Evolutionary conservation across 139 green algal genomes (phyloP).

Genomic region (Mesotaenium endlicherianum): DNA sequence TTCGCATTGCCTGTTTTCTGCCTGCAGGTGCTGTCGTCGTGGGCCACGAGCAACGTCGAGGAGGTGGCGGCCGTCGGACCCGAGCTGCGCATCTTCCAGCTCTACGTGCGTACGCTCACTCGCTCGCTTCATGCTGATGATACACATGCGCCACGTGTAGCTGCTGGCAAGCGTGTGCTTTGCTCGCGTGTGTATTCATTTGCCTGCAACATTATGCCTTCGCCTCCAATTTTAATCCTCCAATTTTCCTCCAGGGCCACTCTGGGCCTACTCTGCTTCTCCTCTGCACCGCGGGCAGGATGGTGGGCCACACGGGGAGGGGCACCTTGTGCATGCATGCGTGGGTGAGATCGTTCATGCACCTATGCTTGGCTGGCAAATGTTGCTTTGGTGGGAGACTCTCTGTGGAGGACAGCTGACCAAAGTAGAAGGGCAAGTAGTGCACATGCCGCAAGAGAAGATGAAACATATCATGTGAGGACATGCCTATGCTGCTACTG

Average conservation of each 20-base stretch:
- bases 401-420: too few relatives aligned
- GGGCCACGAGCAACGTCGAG: conserved; percentile 53
- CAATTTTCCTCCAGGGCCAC: not conserved
- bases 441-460: too few relatives aligned
- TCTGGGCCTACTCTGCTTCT: not conserved
- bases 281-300: too few relatives aligned
- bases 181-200: not conserved
- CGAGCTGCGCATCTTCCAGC: conserved; percentile 51
- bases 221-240: not conserved
- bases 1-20: not conserved
- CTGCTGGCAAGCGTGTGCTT: too few relatives aligned
- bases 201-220: not conserved
- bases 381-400: too few relatives aligned
- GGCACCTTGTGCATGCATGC: too few relatives aligned
- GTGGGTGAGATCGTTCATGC: too few relatives aligned
- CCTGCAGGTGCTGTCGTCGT: conserved; percentile 48
- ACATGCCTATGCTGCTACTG: too few relatives aligned
- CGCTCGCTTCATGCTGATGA: not conserved
- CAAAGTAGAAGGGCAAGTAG: too few relatives aligned
- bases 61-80: conserved; percentile 49
- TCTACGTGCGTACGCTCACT: conserved; percentile 41
- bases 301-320: too few relatives aligned
- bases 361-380: too few relatives aligned
- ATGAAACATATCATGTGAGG: too few relatives aligned
- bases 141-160: not conserved